Base-by-base conservation (phyloP, 352 stramenopile genomes). In the Pythium insidiosum region DNA sequence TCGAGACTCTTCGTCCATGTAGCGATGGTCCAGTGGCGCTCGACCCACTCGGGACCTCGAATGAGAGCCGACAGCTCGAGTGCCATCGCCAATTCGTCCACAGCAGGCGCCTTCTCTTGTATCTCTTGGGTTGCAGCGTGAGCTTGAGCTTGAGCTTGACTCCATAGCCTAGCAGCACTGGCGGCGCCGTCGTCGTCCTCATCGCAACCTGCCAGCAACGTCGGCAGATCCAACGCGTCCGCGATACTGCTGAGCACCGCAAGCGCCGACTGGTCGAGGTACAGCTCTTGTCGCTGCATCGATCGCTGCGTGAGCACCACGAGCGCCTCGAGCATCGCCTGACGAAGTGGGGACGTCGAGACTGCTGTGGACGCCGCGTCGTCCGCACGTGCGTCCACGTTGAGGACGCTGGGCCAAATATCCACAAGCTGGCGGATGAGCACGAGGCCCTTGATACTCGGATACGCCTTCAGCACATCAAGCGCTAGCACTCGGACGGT, bases 361-460 rank as follows among this genome's bases (percentile, higher is more conserved):
- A 13, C 9, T 9, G 28, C 28, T 13, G 9, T 15, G 9, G 18
- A 43, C n/a, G n/a, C n/a, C n/a, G n/a, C n/a, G n/a, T n/a, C n/a
- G n/a, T n/a, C n/a, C n/a, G n/a, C n/a, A n/a, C n/a, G n/a, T n/a
- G n/a, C n/a, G n/a, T 26, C 37, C 18, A 20, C 19, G 16, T 23
- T 11, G 13, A 79, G 29, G 0, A 71, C 38, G 1, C 48, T 47
- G 2, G 67, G 67, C 6, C 56, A 43, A 3, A 67, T 47, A 23
- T 68, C 53, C 7, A 80, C 16, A 29, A 80, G 69, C 0, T 34
- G 30, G 38, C 50, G 51, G 12, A 67, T 45, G 2, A 69, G 64
- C 35, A 60, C 65, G 4, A 81, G 26, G 0, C 66, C 68, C 28
- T 52, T 55, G 12, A 81, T 73, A 29, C 59, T 56, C 4, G 50